phyloP scores from a whole-genome alignment of 106 monocot species.

The Dactylorhiza incarnata region DNA sequence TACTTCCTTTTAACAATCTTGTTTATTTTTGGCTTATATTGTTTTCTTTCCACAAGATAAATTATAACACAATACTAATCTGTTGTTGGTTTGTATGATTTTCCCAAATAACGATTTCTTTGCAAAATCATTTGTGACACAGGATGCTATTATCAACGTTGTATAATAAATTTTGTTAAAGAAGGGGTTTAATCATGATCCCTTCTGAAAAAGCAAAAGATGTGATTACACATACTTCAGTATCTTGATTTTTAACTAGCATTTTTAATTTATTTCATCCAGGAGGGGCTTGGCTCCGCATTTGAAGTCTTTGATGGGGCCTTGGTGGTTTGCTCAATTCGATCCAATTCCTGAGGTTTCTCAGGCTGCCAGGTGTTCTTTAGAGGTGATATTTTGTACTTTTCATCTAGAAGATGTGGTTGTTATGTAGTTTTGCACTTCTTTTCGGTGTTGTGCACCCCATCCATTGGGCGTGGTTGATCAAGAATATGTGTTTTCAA shows the following conservation, averaged over 20 bases:
- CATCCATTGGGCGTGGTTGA: no score
- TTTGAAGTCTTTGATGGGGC: conserved; percentile 94
- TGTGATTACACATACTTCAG: background rate
- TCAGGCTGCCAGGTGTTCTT: conserved; percentile 76
- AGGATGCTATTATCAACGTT: background rate
- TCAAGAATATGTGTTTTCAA: no score
- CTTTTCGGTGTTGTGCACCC: no score
- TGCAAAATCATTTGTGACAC: background rate
- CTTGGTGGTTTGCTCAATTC: conserved; percentile 99
- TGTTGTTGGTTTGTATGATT: background rate
- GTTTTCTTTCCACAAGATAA: background rate
- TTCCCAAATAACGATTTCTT: background rate
- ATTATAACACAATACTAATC: background rate
- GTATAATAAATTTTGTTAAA: background rate
- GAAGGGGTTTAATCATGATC: background rate
- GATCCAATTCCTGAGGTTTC: conserved; percentile 81
- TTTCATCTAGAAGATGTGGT: background rate
- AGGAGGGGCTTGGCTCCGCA: conserved; percentile 94
- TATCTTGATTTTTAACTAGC: background rate
- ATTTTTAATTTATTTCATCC: conserved; percentile 6
- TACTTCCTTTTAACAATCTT: background rate
- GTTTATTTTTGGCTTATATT: background rate
- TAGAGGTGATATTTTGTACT: conserved; percentile 46
- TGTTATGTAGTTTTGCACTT: no score
- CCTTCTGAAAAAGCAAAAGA: background rate